Base-by-base conservation (phyloP, 108 stramenopile genomes). In the Cyclotella choctawhatcheeana region DNA sequence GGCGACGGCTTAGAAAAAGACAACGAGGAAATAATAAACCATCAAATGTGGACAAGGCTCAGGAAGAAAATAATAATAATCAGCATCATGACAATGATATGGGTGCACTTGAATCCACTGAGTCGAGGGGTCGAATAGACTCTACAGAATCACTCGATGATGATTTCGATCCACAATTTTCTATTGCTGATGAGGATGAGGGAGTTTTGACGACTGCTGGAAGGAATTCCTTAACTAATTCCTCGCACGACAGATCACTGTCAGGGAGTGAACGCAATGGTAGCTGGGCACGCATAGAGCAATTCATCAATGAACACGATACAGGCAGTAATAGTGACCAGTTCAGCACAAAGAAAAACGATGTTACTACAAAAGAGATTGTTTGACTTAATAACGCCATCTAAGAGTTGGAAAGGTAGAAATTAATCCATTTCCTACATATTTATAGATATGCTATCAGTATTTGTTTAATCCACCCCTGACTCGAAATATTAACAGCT, bases 211-310 rank as follows among this genome's bases (percentile, higher is more conserved):
- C 21, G 20, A 5, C 59, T 6, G 24, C n/a, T 3, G 27, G 12
- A 43, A 24, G 37, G 20, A 13, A 6, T 13, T 24, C 4, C 25
- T 6, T 14, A 43, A 26, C 21, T 18, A 21, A 24, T 44, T 40
- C 40, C 0, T 31, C 55, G n/a, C 1, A 18, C 29, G 22, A 21
- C 5, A 30, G 55, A 56, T 56, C 55, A 51, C 5, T 5, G 1
- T 40, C 59, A 4, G 59, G 24, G 20, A 0, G 8, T 3, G 59
- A 60, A n/a, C 21, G 6, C 22, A 13, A 40, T 21, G 35, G 59
- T 13, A 60, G 59, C 20, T 68, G 67, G 67, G 37, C 67, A 24
- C 53, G 67, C n/a, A 68, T 68, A 56, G 67, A 68, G 30, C 47
- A 54, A 21, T 68, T 43, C 37, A 68, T 68, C 40, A 55, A 68